These are phyloP conservation scores for Anisodus tanguticus DNA, from an alignment of 257 asterid genomes.

Conservation along the genomic window DNA sequence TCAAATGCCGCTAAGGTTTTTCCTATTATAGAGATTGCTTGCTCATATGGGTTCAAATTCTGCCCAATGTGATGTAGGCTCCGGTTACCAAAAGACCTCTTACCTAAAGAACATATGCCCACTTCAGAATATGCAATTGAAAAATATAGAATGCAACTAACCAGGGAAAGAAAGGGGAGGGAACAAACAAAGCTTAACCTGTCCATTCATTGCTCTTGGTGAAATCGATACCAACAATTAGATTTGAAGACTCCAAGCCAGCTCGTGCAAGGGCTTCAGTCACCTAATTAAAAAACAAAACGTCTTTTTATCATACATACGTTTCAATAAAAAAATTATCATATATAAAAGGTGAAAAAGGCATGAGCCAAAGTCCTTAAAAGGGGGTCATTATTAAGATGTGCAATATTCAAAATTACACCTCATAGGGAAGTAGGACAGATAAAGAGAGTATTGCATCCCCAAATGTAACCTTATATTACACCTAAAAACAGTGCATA, in stretches of 20 bases:
- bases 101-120: conserved; percentile 53
- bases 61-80: conserved; percentile 84
- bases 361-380: background rate
- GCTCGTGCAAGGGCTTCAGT: conserved; percentile 86
- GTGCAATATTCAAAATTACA: background rate
- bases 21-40: conserved; percentile 88
- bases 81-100: conserved; percentile 61
- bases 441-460: background rate
- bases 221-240: conserved; percentile 90
- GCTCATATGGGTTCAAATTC: conserved; percentile 79
- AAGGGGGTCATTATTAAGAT: background rate
- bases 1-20: conserved; percentile 90
- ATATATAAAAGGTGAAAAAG: background rate
- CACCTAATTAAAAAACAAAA: conserved; percentile 53
- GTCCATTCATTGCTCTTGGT: conserved; percentile 99
- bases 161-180: background rate
- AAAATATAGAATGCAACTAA: background rate
- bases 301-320: conserved; percentile 24
- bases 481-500: background rate
- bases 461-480: background rate
- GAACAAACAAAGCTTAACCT: conserved; percentile 48
- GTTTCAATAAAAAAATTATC: background rate
- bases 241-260: conserved; percentile 95
- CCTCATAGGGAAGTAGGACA: background rate
- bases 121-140: conserved; percentile 39